A percentile compares a stretch with the other conserved stretches of the same genome.
Evolutionary conservation across 192 early-diverging fungal species (phyloP).

Genomic region (Backusella luteola): DNA sequence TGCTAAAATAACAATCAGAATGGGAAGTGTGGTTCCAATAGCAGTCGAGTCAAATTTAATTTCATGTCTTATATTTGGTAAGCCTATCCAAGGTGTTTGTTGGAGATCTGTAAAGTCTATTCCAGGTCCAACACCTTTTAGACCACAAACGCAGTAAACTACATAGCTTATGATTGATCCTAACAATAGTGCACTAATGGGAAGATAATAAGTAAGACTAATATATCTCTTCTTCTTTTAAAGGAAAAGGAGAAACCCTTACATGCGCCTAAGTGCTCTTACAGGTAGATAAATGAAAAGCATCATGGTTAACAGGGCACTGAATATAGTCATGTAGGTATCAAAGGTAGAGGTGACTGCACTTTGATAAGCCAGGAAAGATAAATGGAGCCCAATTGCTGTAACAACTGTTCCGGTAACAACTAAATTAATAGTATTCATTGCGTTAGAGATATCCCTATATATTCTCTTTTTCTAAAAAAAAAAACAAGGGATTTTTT

Average conservation of each 20-base stretch:
- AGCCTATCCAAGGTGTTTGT: slow-evolving; percentile 40
- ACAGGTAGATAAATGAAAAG: slow-evolving; percentile 43
- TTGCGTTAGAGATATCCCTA: neutral
- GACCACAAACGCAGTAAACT: slow-evolving; percentile 39
- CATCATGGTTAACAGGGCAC: slow-evolving; percentile 36
- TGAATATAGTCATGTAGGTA: slow-evolving; percentile 42
- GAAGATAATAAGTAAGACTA: neutral
- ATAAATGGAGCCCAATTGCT: slow-evolving; percentile 49
- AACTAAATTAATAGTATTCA: slow-evolving; percentile 19
- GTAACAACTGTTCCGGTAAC: slow-evolving; percentile 53
- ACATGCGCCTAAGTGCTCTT: slow-evolving; percentile 36
- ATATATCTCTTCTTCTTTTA: neutral
- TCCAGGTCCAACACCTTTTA: slow-evolving; percentile 23
- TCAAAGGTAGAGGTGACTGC: slow-evolving; percentile 34
- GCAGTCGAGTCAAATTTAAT: slow-evolving; percentile 42
- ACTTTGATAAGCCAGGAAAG: slow-evolving; percentile 39
- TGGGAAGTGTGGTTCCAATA: slow-evolving; percentile 46
- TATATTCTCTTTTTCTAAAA: neutral
- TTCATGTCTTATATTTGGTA: slow-evolving; percentile 24
- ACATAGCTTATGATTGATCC: slow-evolving; percentile 40
- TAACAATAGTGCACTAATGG: slow-evolving; percentile 14
- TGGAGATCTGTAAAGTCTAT: slow-evolving; percentile 33
- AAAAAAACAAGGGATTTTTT: neutral
- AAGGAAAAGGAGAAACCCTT: neutral
- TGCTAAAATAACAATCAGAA: slow-evolving; percentile 47